Evolutionary conservation across 257 asterid species (phyloP).

Genomic region (Primulina eburnea): DNA sequence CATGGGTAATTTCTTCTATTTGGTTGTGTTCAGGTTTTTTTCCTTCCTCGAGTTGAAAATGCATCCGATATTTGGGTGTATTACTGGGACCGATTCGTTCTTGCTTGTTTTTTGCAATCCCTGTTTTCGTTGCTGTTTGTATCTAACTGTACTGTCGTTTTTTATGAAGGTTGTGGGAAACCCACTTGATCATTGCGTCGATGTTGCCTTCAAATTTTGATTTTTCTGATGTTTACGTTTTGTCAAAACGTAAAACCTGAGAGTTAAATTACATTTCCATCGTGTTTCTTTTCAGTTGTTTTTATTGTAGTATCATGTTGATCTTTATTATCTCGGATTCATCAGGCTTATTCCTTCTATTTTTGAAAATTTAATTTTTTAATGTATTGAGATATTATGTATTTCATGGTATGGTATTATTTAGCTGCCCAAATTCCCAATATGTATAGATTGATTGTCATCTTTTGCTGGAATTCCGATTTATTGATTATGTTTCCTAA

Average conservation of each 20-base stretch:
- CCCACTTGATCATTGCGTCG: slow-evolving; percentile 16
- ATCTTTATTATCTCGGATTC: background rate
- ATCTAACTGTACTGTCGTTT: background rate
- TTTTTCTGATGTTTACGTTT: background rate
- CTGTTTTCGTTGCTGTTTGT: slow-evolving; percentile 1
- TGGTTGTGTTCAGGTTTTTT: background rate
- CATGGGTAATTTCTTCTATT: slow-evolving; percentile 29
- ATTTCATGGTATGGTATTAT: background rate
- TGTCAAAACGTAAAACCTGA: background rate
- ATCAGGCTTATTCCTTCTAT: background rate
- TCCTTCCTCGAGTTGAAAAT: background rate
- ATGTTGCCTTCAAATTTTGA: slow-evolving; percentile 13
- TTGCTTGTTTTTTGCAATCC: background rate
- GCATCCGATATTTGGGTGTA: slow-evolving; percentile 1
- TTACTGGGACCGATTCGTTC: slow-evolving; percentile 5
- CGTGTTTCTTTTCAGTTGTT: background rate
- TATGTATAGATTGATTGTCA: slow-evolving; percentile 4
- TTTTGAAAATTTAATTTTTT: background rate
- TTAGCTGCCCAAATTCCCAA: slow-evolving; percentile 6
- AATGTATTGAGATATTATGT: background rate
- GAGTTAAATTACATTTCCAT: slow-evolving; percentile 7
- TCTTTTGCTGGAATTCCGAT: background rate
- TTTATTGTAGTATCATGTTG: background rate
- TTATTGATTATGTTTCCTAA: slow-evolving; percentile 1
- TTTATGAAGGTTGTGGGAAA: slow-evolving; percentile 6